Base-by-base conservation (phyloP, 1,284 basidiomycete genomes). In the Heterobasidion occidentale region DNA sequence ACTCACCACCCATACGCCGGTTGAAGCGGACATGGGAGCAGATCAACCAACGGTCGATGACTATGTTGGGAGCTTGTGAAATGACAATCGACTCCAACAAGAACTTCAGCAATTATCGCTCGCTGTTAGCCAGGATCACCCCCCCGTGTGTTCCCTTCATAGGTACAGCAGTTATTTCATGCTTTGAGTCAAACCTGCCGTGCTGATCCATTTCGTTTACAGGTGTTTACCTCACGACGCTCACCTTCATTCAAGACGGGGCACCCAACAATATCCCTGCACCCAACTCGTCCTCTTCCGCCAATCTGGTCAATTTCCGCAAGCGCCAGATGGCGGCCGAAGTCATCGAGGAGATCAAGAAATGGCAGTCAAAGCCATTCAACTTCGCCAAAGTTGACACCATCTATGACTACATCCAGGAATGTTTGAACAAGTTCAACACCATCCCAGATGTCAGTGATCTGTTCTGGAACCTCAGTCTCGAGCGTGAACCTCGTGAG, bases 181-280 rank as follows among this genome's bases (percentile, higher is more conserved):
- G 35, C 19, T 48, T 54, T 14, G 38, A 9, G 27, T 27, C 27
- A 4, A 27, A 27, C 4, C 20, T 12, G 3, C 11, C 8, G 48
- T 54, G 14, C 47, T 50, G 36, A 44, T 34, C 55, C 46, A 11
- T 27, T 33, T 46, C 35, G 15, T 36, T 27, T 9, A 9, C 54
- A 96, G 94, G 96, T 64, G 92, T 98, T 56, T 98, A 97, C 75
- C 81, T 99, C 17, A 94, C 95, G 4, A 93, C 92, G 27, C 77
- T 99, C 57, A 95, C 94, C 3, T 98, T 99, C 72, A 97, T 98
- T 68, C 94, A 98, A 70, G 97, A 99, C 66, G 97, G 96, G n/a
- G 95, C 95, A 68, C 89, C 92, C 56, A 93, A 99, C 74, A 84
- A 83, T 58, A 73, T 92, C 6, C n/a, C 38, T 42, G 38, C 3